Evolutionary conservation across 495 filamentous ascomycete species (phyloP).

Genomic region (Podospora fimiseda): DNA sequence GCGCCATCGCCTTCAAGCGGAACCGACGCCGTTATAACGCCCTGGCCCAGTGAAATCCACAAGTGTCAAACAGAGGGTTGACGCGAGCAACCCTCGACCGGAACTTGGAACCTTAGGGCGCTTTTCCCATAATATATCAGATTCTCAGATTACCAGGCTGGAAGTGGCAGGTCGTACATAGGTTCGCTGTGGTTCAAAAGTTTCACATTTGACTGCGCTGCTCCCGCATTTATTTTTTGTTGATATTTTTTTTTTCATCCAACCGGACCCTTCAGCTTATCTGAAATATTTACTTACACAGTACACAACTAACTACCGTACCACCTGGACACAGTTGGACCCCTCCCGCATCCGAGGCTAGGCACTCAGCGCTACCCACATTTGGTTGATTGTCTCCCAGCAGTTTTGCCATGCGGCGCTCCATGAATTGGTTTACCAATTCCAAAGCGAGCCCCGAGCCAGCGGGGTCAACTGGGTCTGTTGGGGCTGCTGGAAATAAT

Average conservation of each 20-base stretch:
- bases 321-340: neutral
- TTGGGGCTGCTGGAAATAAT: slow-evolving; percentile 24
- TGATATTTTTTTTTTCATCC: neutral
- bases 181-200: neutral
- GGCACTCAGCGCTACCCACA: slow-evolving; percentile 26
- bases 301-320: neutral
- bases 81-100: neutral
- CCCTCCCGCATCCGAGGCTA: slow-evolving; percentile 14
- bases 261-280: neutral
- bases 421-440: slow-evolving; percentile 25
- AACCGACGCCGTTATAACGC: slow-evolving; percentile 6
- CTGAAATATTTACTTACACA: neutral
- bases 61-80: neutral
- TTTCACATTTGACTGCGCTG: neutral
- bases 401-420: slow-evolving; percentile 23
- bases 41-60: neutral
- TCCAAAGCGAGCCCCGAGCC: slow-evolving; percentile 23
- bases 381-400: slow-evolving; percentile 4
- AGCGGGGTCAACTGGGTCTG: slow-evolving; percentile 6
- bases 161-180: neutral
- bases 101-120: neutral
- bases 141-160: neutral
- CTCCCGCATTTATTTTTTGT: neutral
- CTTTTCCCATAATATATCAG: neutral
- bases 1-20: slow-evolving; percentile 2